Evolutionary conservation across 2,329 filamentous ascomycete genomes (phyloP).

Genomic region (Aaosphaeria arxii): DNA sequence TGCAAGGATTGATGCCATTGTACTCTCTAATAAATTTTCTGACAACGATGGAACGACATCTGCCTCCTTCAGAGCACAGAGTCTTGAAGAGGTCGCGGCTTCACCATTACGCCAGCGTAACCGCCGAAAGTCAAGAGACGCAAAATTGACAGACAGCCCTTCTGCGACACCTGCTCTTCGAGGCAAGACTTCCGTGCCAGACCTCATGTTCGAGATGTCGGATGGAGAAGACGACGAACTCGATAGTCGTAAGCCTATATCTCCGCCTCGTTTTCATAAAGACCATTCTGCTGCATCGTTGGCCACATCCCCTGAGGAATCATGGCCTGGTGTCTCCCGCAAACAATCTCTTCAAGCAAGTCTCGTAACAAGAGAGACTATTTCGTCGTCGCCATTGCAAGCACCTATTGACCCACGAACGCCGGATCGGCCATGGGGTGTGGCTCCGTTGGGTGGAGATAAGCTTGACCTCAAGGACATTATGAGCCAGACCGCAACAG

Average conservation of each 20-base stretch:
- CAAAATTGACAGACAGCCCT: slow-evolving; percentile 54
- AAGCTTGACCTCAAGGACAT: slow-evolving; percentile 76
- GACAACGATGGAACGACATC: slow-evolving; percentile 64
- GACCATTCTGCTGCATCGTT: slow-evolving; percentile 10
- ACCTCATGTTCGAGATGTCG: slow-evolving; percentile 94
- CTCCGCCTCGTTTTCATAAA: slow-evolving; percentile 18
- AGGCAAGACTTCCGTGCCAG: slow-evolving; percentile 65
- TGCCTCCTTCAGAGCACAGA: slow-evolving; percentile 61
- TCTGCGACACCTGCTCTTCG: slow-evolving; percentile 65
- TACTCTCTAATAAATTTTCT: slow-evolving; percentile 60
- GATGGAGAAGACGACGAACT: slow-evolving; percentile 57
- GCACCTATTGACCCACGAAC: slow-evolving; percentile 20
- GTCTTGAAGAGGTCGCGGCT: slow-evolving; percentile 60
- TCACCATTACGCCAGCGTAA: slow-evolving; percentile 47
- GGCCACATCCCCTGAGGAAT: slow-evolving; percentile 18
- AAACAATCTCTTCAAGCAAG: background rate
- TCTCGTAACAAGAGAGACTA: too few relatives aligned
- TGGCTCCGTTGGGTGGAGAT: slow-evolving; percentile 52
- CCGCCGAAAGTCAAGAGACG: slow-evolving; percentile 40
- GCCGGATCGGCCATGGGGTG: slow-evolving; percentile 51
- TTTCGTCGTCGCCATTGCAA: background rate
- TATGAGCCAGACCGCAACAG: slow-evolving; percentile 60
- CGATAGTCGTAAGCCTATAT: slow-evolving; percentile 12
- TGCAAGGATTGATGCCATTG: slow-evolving; percentile 72
- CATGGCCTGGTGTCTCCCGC: slow-evolving; percentile 19